These are phyloP conservation scores for Trapa incisa DNA, from an alignment of 345 rosid species.

Conservation along the genomic window DNA sequence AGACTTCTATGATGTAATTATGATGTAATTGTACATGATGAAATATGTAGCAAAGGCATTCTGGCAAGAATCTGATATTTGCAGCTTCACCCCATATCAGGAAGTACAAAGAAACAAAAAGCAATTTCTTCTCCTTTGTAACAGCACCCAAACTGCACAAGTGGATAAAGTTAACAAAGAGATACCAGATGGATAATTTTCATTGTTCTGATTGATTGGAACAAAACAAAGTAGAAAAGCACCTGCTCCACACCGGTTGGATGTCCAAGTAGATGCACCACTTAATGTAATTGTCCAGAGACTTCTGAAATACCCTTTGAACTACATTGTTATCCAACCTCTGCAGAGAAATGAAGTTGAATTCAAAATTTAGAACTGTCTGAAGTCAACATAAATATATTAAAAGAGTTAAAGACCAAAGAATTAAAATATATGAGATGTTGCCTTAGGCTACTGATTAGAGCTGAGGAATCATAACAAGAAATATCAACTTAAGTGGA, in stretches of 20 bases:
- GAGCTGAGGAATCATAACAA: neutral
- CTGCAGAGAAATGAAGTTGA: constrained; percentile 23
- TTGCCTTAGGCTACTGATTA: neutral
- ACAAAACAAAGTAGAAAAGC: constrained; percentile 9
- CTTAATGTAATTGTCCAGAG: constrained; percentile 76
- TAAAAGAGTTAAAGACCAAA: neutral
- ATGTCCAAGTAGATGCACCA: constrained; percentile 85
- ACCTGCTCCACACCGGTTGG: constrained; percentile 90
- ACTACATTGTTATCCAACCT: constrained; percentile 71
- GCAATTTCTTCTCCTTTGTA: constrained; percentile 70
- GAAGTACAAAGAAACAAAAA: constrained; percentile 68
- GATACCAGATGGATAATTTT: neutral
- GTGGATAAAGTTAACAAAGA: neutral
- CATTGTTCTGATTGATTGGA: neutral
- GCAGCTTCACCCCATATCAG: constrained; percentile 69
- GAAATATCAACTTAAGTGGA: neutral
- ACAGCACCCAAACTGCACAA: constrained; percentile 67
- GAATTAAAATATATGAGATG: neutral
- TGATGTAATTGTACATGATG: constrained; percentile 56
- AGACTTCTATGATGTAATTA: constrained; percentile 2
- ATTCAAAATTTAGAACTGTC: neutral
- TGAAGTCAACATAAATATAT: neutral
- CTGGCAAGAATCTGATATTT: constrained; percentile 19
- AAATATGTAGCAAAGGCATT: constrained; percentile 49
- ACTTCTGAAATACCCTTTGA: constrained; percentile 56